Evolutionary conservation across 306 rosid species (phyloP).

Genomic region (Castanospermum australe): DNA sequence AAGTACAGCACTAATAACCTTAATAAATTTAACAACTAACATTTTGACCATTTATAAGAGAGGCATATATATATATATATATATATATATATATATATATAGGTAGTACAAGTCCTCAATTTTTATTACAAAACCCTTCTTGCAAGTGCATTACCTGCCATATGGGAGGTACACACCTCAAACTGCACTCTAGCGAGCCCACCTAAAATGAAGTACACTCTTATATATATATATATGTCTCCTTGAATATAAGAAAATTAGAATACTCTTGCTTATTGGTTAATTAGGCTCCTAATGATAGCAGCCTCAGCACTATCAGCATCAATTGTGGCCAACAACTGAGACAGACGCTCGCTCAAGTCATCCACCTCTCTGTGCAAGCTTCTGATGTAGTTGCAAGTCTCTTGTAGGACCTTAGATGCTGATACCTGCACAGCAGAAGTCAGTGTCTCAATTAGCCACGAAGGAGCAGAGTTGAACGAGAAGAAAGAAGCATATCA

Average conservation of each 20-base stretch:
- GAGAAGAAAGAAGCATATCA: background rate
- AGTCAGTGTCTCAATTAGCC: conserved; percentile 4
- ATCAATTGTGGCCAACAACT: conserved; percentile 85
- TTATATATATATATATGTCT: conserved; percentile 15
- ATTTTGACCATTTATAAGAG: conserved; percentile 37
- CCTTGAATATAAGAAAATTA: background rate
- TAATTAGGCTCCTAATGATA: conserved; percentile 88
- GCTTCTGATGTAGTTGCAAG: conserved; percentile 92
- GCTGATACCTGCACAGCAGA: conserved; percentile 77
- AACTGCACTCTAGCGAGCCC: conserved; percentile 32
- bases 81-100: conserved; percentile 30
- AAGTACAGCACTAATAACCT: conserved; percentile 11
- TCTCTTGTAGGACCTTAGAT: conserved; percentile 97
- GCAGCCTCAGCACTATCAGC: conserved; percentile 91
- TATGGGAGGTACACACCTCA: conserved; percentile 35
- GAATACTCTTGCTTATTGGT: conserved; percentile 43
- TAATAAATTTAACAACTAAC: conserved; percentile 15
- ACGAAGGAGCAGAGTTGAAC: background rate
- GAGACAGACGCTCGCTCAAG: conserved; percentile 84
- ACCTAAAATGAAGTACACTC: conserved; percentile 36
- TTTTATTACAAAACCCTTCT: conserved; percentile 26
- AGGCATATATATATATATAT: conserved; percentile 30
- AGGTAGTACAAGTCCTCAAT: conserved; percentile 30
- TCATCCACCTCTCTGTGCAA: conserved; percentile 92
- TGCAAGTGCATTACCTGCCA: conserved; percentile 32